phyloP scores from a whole-genome alignment of 306 rosid species.

The Citrullus amarus region DNA sequence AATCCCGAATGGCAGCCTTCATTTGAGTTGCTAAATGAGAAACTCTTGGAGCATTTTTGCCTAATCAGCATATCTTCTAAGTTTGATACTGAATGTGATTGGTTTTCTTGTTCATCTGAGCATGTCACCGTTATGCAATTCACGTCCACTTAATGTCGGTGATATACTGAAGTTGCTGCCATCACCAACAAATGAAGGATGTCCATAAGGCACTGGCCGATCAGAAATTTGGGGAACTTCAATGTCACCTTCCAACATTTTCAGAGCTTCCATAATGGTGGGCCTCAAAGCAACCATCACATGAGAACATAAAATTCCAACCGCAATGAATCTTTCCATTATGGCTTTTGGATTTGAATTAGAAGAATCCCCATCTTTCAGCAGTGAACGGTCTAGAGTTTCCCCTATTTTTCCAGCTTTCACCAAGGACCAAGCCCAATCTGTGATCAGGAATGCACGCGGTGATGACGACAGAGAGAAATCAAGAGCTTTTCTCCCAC shows the following conservation, averaged over 20 bases:
- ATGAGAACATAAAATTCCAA: constrained; percentile 87
- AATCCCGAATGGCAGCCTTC: background rate
- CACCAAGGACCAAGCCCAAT: constrained; percentile 94
- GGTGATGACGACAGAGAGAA: constrained; percentile 60
- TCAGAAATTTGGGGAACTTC: constrained; percentile 86
- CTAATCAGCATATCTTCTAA: background rate
- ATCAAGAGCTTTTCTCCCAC: constrained; percentile 89
- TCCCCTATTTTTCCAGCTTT: constrained; percentile 53
- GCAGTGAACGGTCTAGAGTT: constrained; percentile 49
- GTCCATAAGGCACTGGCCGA: constrained; percentile 91
- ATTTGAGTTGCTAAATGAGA: background rate
- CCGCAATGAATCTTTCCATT: constrained; percentile 79
- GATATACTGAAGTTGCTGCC: constrained; percentile 61
- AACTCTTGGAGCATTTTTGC: background rate
- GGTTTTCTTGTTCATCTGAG: constrained; percentile 49
- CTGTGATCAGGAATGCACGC: constrained; percentile 63
- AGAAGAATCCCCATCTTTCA: constrained; percentile 31
- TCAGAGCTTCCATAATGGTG: constrained; percentile 72
- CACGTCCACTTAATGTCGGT: constrained; percentile 60
- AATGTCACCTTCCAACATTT: constrained; percentile 92
- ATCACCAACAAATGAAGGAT: constrained; percentile 36
- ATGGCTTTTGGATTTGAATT: constrained; percentile 71
- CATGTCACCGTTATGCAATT: constrained; percentile 55
- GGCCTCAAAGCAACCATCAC: constrained; percentile 95
- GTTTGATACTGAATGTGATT: background rate